phyloP scores from a whole-genome alignment of 768 basidiomycete genomes.

The Leccinum subgranulosum region DNA sequence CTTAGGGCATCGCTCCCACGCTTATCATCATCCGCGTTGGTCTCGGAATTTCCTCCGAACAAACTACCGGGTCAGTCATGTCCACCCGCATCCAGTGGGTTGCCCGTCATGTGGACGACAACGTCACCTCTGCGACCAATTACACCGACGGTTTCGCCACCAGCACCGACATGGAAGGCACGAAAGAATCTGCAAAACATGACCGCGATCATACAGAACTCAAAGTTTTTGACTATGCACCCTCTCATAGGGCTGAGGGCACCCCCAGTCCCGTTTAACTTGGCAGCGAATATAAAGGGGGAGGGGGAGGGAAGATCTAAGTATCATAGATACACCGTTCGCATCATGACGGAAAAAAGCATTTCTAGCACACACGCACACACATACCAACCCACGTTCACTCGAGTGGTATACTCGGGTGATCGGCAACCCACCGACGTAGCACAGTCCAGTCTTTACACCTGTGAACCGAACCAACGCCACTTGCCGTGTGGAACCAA shows the following conservation, averaged over 20 bases:
- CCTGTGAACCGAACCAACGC: constrained; percentile 29
- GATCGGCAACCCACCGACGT: constrained; percentile 26
- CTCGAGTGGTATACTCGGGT: constrained; percentile 27
- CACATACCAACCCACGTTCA: background rate
- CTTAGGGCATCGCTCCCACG: constrained; percentile 34
- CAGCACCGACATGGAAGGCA: constrained; percentile 19
- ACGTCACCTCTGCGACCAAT: constrained; percentile 14
- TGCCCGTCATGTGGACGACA: constrained; percentile 8
- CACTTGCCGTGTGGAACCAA: constrained; percentile 28
- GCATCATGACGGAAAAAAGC: background rate
- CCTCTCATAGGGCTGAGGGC: background rate
- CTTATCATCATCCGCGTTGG: constrained; percentile 35
- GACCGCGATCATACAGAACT: background rate
- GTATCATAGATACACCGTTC: background rate
- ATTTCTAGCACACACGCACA: background rate
- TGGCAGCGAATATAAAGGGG: background rate
- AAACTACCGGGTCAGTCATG: constrained; percentile 7
- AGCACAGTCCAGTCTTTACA: constrained; percentile 35
- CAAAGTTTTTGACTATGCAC: background rate
- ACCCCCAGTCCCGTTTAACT: background rate
- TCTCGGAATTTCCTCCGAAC: constrained; percentile 30
- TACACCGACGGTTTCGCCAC: constrained; percentile 19
- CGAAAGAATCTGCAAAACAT: constrained; percentile 5
- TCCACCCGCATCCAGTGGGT: constrained; percentile 28
- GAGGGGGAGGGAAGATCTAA: background rate